Conservation (phyloP, 1,284 basidiomycete genomes). For the Puccinia coronata region DNA sequence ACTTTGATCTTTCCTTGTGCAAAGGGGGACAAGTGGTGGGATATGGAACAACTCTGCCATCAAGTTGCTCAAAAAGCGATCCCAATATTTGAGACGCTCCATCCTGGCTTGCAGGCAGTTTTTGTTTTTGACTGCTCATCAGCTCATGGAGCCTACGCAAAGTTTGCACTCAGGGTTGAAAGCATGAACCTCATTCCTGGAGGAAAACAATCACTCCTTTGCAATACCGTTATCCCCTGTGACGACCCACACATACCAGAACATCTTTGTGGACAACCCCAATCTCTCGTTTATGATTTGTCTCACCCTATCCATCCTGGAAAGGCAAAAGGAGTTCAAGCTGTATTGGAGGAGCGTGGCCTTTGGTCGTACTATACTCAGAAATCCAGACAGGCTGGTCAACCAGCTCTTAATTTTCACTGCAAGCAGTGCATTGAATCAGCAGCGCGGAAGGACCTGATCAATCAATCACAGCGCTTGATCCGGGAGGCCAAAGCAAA, state of each 20-base stretch:
- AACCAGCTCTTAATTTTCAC: not conserved
- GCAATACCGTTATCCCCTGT: constrained; percentile 5
- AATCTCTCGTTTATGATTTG: not conserved
- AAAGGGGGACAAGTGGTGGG: constrained; percentile 14
- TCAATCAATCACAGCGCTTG: not conserved
- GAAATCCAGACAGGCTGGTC: not conserved
- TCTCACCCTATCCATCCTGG: not conserved
- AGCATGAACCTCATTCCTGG: constrained; percentile 27
- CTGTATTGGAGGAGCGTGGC: not conserved
- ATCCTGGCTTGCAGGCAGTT: constrained; percentile 14
- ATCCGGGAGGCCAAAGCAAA: not conserved
- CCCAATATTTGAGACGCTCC: constrained; percentile 4
- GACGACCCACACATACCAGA: constrained; percentile 4
- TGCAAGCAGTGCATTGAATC: not conserved
- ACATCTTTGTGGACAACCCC: not conserved
- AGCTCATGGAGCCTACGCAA: not conserved
- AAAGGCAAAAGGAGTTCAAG: constrained; percentile 10
- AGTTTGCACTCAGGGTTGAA: not conserved
- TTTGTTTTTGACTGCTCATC: constrained; percentile 36
- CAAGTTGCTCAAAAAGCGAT: not conserved
- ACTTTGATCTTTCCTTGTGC: constrained; percentile 10
- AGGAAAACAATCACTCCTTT: not conserved
- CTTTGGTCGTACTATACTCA: constrained; percentile 1
- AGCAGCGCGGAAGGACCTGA: not conserved
- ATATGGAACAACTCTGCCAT: constrained; percentile 6